Base-by-base conservation (phyloP, 2,329 filamentous ascomycete genomes). In the Venturia pyrina region DNA sequence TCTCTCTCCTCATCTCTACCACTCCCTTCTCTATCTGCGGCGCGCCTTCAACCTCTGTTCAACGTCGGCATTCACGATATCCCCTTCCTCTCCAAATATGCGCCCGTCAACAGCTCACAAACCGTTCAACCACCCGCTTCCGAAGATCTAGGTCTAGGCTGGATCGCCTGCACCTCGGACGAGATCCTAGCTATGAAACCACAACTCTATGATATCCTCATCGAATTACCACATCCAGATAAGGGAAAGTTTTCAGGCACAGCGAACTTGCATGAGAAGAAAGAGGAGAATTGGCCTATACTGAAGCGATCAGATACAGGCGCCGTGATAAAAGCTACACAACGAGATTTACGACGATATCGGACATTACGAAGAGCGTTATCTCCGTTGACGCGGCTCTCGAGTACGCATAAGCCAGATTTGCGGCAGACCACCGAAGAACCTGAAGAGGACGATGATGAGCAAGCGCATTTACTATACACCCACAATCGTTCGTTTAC, bases 101-200 rank as follows among this genome's bases (percentile, higher is more conserved):
- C 50, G 11, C 37, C 32, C 8, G 37, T 50, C 1, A 32, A 56
- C 17, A 17, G 3, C 6, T 32, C 72, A 71, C 66, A 67, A 75
- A 44, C n/a, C 11, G 69, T 59, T 72, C 75, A 43, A 72, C 71
- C 53, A 66, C 74, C 76, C 59, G 74, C 74, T 53, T 74, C 75
- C 13, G 72, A 76, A 19, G 75, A 77, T 44, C 82, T 81, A 32
- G 82, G 82, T 41, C 43, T 61, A 10, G 90, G 92, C 48, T 99
- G 93, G 92, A 88, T 96, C 67, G 95, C 93, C 15, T 97, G 93
- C 76, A 97, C 93, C 3, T 98, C 93, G 1, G 95, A 99, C 77
- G 93, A 90, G 72, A 95, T 99, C 67, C 83, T 99, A 17, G 87
- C 86, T 60, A 89, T 91, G 76, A 98, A 98, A 78, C 85, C 87